Evolutionary conservation across 2,329 filamentous ascomycete species (phyloP).

Genomic region (Xylariaceae sp.): DNA sequence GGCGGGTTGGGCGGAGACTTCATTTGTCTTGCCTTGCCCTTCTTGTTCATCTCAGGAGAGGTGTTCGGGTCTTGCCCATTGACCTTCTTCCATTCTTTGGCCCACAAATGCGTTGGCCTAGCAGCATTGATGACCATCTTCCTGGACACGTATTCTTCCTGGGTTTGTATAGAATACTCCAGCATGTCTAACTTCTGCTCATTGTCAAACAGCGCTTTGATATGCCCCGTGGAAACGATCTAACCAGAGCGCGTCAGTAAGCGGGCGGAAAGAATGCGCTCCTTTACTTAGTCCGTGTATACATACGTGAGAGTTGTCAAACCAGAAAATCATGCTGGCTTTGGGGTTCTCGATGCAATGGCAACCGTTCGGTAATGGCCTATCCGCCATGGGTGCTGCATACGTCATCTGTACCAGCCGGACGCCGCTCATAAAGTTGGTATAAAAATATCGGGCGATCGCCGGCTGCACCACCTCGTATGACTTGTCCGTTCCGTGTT

Average conservation of each 20-base stretch:
- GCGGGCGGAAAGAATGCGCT: background rate
- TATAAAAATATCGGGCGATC: conserved; percentile 83
- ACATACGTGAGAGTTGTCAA: conserved; percentile 74
- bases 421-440: conserved; percentile 82
- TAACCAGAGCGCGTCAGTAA: conserved; percentile 34
- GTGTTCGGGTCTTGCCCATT: conserved; percentile 55
- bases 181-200: conserved; percentile 79
- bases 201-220: conserved; percentile 74
- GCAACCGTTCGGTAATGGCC: conserved; percentile 56
- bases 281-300: background rate
- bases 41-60: conserved; percentile 65
- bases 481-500: conserved; percentile 60
- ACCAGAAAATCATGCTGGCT: conserved; percentile 85
- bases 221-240: conserved; percentile 71
- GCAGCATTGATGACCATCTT: conserved; percentile 58
- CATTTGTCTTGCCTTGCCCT: conserved; percentile 54
- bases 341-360: conserved; percentile 72
- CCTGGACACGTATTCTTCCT: conserved; percentile 81
- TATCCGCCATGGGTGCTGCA: conserved; percentile 59
- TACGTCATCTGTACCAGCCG: conserved; percentile 81
- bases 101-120: conserved; percentile 59
- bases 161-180: conserved; percentile 70
- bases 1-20: conserved; percentile 58
- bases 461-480: conserved; percentile 83
- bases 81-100: conserved; percentile 60